Percentiles rank a stretch among this genome's conserved stretches.
phyloP scores from a whole-genome alignment of 2,329 filamentous ascomycete genomes.

The Chrysoporthe cubensis region DNA sequence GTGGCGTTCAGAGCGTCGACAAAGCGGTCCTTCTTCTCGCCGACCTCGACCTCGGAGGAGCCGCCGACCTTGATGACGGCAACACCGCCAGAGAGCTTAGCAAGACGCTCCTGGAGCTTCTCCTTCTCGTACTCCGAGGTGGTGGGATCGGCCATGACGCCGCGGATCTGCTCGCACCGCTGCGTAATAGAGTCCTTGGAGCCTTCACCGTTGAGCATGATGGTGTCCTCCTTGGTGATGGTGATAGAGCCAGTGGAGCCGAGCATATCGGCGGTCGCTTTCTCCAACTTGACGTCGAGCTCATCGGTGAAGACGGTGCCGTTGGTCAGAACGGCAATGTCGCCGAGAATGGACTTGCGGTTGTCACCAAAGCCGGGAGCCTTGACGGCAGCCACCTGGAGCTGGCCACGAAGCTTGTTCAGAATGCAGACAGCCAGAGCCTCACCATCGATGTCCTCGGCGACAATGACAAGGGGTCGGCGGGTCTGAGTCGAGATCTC shows the following conservation, averaged over 20 bases:
- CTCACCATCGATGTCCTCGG: slow-evolving; percentile 98
- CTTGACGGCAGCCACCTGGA: slow-evolving; percentile 98
- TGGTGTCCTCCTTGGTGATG: slow-evolving; percentile 99
- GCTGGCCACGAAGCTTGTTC: slow-evolving; percentile 99
- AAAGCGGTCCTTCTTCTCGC: slow-evolving; percentile 99
- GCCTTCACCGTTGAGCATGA: slow-evolving; percentile 95
- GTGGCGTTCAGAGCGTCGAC: slow-evolving; percentile 98
- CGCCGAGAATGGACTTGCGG: slow-evolving; percentile 98
- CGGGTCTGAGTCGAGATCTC: slow-evolving; percentile 96
- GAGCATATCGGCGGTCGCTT: slow-evolving; percentile 93
- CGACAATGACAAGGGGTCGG: slow-evolving; percentile 96
- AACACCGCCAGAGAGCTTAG: slow-evolving; percentile 98
- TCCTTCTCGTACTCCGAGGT: slow-evolving; percentile 99
- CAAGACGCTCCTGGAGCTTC: slow-evolving; percentile 99
- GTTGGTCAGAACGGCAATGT: slow-evolving; percentile 94
- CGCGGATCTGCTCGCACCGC: slow-evolving; percentile 98
- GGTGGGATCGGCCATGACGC: slow-evolving; percentile 89
- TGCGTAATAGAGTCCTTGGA: slow-evolving; percentile 91
- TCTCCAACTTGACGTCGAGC: slow-evolving; percentile 98
- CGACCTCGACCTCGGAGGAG: slow-evolving; percentile 96
- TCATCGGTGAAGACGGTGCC: slow-evolving; percentile 97
- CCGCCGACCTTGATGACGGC: slow-evolving; percentile 99
- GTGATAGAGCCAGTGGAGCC: slow-evolving; percentile 97
- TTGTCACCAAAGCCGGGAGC: slow-evolving; percentile 99
- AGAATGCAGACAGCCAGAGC: slow-evolving; percentile 98